Conservation (phyloP, 2,329 filamentous ascomycete genomes). For the Alternaria conjuncta region DNA sequence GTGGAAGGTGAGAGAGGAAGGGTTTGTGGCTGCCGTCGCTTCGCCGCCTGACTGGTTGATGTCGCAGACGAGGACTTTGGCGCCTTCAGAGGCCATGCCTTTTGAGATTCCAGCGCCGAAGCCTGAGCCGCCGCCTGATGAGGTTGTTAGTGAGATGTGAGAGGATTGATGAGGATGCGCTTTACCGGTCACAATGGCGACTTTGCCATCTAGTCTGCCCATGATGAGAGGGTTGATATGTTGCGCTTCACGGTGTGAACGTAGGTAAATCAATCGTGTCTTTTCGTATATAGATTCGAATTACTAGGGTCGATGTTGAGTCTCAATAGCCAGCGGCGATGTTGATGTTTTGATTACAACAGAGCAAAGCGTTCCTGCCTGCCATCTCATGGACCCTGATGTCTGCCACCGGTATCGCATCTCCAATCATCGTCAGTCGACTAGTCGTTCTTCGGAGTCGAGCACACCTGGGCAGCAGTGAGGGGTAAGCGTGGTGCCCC, state of each 20-base stretch:
- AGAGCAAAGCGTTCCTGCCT: neutral
- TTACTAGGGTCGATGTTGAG: neutral
- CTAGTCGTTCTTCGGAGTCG: conserved; percentile 4
- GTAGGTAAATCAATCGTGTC: too few relatives aligned
- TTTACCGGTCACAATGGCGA: conserved; percentile 62
- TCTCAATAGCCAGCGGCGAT: neutral
- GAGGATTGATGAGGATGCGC: conserved; percentile 10
- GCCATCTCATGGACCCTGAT: neutral
- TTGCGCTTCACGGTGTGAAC: neutral
- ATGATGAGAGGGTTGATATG: conserved; percentile 22
- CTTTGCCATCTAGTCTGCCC: conserved; percentile 59
- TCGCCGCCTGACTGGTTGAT: conserved; percentile 62
- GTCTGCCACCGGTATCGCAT: neutral
- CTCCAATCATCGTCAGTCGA: conserved; percentile 9
- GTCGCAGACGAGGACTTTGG: conserved; percentile 67
- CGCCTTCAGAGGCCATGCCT: conserved; percentile 66
- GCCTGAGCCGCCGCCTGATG: conserved; percentile 63
- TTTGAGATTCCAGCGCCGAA: conserved; percentile 69
- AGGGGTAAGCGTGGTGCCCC: conserved; percentile 22
- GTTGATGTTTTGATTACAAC: conserved; percentile 4
- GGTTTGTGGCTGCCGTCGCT: conserved; percentile 55
- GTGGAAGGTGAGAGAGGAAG: conserved; percentile 40
- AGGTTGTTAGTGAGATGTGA: conserved; percentile 5
- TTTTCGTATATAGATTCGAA: neutral
- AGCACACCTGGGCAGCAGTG: conserved; percentile 16